These are phyloP conservation scores for Colletotrichum karsti DNA, from an alignment of 2,329 filamentous ascomycete genomes.

Conservation along the genomic window DNA sequence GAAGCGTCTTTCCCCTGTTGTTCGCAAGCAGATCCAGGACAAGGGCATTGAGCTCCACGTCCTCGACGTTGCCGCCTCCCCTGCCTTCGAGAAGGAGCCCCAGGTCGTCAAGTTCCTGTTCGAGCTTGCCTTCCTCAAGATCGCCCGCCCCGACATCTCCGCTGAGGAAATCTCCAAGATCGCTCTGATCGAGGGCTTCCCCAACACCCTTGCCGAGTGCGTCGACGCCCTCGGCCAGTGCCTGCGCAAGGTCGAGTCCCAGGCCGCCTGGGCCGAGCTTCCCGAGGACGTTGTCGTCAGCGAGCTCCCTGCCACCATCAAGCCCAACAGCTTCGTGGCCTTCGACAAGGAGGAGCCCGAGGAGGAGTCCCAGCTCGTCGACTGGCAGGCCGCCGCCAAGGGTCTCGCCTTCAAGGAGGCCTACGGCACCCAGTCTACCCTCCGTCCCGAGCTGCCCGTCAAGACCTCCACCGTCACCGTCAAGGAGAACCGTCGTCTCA, in stretches of 20 bases:
- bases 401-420: constrained; percentile 94
- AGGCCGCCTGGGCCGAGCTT: constrained; percentile 80
- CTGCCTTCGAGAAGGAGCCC: constrained; percentile 72
- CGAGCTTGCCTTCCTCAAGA: constrained; percentile 84
- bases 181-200: constrained; percentile 61
- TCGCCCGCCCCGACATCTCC: constrained; percentile 74
- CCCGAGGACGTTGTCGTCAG: constrained; percentile 64
- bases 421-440: constrained; percentile 75
- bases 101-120: constrained; percentile 72
- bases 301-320: constrained; percentile 70
- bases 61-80: constrained; percentile 75
- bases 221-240: constrained; percentile 74
- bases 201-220: constrained; percentile 59
- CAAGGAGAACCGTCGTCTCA: constrained; percentile 94
- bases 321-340: constrained; percentile 81
- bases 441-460: constrained; percentile 86
- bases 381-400: constrained; percentile 88
- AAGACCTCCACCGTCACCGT: constrained; percentile 90
- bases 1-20: constrained; percentile 78
- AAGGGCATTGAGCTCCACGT: constrained; percentile 78
- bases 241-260: constrained; percentile 78
- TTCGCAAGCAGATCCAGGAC: constrained; percentile 76
- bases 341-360: constrained; percentile 83
- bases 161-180: constrained; percentile 73
- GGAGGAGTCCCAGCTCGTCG: constrained; percentile 69